A percentile compares a stretch with the other conserved stretches of the same genome.
Evolutionary conservation across 2,329 filamentous ascomycete genomes (phyloP).

Genomic region (Apiospora pterosperma): DNA sequence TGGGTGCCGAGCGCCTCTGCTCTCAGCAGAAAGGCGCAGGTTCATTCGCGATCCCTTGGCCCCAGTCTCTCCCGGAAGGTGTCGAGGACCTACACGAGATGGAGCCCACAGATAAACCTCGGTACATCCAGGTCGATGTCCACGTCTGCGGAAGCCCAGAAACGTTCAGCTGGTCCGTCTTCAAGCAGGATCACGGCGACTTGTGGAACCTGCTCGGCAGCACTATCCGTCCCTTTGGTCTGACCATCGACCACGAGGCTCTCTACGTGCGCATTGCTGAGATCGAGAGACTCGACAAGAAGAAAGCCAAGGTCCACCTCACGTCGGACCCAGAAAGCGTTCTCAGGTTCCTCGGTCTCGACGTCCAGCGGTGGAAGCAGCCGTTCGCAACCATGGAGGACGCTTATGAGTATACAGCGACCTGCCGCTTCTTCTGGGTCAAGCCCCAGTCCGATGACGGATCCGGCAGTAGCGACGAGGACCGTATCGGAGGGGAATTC

Average conservation of each 20-base stretch:
- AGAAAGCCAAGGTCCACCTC: constrained; percentile 56
- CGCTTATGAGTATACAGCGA: constrained; percentile 60
- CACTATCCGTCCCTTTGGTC: constrained; percentile 60
- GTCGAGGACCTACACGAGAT: background rate
- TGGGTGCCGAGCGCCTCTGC: constrained; percentile 41
- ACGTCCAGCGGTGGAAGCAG: constrained; percentile 44
- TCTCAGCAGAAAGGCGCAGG: constrained; percentile 23
- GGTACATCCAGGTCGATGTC: constrained; percentile 67
- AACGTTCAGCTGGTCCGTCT: constrained; percentile 59
- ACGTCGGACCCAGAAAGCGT: constrained; percentile 52
- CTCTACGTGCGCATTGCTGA: constrained; percentile 65
- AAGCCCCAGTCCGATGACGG: constrained; percentile 17
- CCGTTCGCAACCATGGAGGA: constrained; percentile 53
- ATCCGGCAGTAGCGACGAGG: constrained; percentile 25
- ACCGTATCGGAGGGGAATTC: constrained; percentile 20
- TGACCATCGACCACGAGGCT: constrained; percentile 61
- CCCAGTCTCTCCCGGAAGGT: constrained; percentile 19
- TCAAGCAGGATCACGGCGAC: constrained; percentile 72
- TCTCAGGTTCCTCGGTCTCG: constrained; percentile 62
- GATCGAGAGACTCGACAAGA: constrained; percentile 58
- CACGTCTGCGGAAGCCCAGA: constrained; percentile 43
- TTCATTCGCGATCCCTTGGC: constrained; percentile 57
- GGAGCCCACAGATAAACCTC: constrained; percentile 8
- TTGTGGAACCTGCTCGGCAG: constrained; percentile 61
- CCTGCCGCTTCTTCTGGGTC: constrained; percentile 56